Base-by-base conservation (phyloP, 2,329 filamentous ascomycete genomes). In the Exophiala sp. region DNA sequence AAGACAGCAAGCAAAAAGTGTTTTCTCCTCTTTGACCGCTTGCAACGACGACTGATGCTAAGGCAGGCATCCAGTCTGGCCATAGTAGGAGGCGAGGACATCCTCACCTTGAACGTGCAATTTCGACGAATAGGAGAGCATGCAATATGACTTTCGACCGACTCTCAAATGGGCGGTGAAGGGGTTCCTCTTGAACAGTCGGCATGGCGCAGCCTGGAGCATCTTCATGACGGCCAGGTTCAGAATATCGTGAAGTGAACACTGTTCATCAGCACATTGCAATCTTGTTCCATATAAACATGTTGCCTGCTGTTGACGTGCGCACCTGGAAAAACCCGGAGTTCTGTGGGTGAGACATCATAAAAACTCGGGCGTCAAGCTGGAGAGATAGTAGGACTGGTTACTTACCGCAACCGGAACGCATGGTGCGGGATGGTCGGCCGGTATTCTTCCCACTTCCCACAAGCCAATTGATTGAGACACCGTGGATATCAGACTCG, bases 151-250 rank as follows among this genome's bases (percentile, higher is more conserved):
- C 52, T 48, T 33, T 49, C 33, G 49, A 51, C 39, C 18, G 34
- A 32, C 35, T 20, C 34, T 42, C 24, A 33, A 52, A 60, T 52
- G 46, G 55, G 57, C 57, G 57, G 57, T 60, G 57, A 55, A 48
- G 29, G 35, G 46, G 45, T 41, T 57, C 47, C 16, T 57, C 24
- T 49, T 47, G 49, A 43, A 36, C 36, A 9, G 8, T 42, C 57
- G 54, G 57, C 35, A 54, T 39, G 39, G 39, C 52, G 51, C 50
- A 57, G 54, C 36, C 32, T 9, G 33, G 38, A 38, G 45, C 10
- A 20, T 43, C 41, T 12, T 12, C 18, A 32, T 32, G 18, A 24
- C 35, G 20, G 29, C n/a, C n/a, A 14, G 10, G 29, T 20, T 21
- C 41, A 29, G 41, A 24, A 24, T 43, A 24, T 29, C 24, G 7